A percentile compares a stretch with the other conserved stretches of the same genome.
phyloP scores from a whole-genome alignment of 2,329 filamentous ascomycete genomes.

The Ophiosphaerella korrae region DNA sequence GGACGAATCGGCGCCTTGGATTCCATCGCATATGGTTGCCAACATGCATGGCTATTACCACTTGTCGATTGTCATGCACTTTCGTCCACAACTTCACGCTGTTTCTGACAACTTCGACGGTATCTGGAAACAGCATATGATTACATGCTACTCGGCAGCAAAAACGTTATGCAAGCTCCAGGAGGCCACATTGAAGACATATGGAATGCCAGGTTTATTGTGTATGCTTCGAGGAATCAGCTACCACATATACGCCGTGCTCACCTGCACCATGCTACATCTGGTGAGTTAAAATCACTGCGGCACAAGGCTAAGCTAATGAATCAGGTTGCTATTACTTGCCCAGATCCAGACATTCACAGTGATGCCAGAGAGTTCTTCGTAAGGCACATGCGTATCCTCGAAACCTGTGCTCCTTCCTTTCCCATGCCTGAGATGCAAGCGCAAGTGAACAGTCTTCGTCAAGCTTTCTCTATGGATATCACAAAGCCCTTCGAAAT shows the following conservation, averaged over 20 bases:
- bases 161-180: constrained; percentile 85
- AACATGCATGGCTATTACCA: constrained; percentile 91
- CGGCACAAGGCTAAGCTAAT: background rate
- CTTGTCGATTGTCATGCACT: constrained; percentile 81
- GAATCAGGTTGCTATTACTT: constrained; percentile 82
- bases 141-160: constrained; percentile 81
- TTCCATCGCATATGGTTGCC: constrained; percentile 84
- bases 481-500: constrained; percentile 83
- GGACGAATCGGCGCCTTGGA: constrained; percentile 80
- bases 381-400: constrained; percentile 88
- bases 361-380: constrained; percentile 86
- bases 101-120: constrained; percentile 79
- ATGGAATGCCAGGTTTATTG: constrained; percentile 78
- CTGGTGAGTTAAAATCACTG: constrained; percentile 67
- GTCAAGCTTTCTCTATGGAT: constrained; percentile 90
- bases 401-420: constrained; percentile 80
- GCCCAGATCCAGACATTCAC: constrained; percentile 87
- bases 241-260: constrained; percentile 89
- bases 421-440: constrained; percentile 92
- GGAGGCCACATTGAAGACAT: constrained; percentile 78
- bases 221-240: constrained; percentile 95
- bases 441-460: constrained; percentile 84
- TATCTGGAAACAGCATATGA: constrained; percentile 87
- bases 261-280: constrained; percentile 92
- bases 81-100: constrained; percentile 78